Evolutionary conservation across 495 filamentous ascomycete genomes (phyloP).

Genomic region (Penicillium taxi): DNA sequence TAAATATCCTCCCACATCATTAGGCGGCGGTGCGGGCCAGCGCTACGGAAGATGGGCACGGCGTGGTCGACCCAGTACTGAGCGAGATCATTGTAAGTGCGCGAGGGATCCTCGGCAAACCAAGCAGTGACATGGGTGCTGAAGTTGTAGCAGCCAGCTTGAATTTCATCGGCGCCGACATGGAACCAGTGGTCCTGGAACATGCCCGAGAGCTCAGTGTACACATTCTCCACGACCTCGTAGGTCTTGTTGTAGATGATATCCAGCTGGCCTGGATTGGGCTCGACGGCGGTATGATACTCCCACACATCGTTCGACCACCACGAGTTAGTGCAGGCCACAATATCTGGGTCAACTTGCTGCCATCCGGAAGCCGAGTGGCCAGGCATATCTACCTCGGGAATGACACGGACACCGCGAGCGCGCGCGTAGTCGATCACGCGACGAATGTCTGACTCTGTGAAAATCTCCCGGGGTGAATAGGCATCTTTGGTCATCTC

Average conservation of each 20-base stretch:
- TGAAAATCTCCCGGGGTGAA: slow-evolving; percentile 38
- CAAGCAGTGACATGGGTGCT: slow-evolving; percentile 37
- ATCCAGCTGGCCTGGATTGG: slow-evolving; percentile 50
- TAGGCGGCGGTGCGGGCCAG: slow-evolving; percentile 33
- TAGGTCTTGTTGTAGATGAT: slow-evolving; percentile 49
- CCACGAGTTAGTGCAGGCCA: slow-evolving; percentile 47
- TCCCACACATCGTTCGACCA: slow-evolving; percentile 49
- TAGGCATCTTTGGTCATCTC: slow-evolving; percentile 49
- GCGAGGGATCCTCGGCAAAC: slow-evolving; percentile 42
- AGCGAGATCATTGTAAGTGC: slow-evolving; percentile 44
- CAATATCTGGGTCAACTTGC: slow-evolving; percentile 44
- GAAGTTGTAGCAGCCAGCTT: slow-evolving; percentile 48
- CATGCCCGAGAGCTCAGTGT: slow-evolving; percentile 43
- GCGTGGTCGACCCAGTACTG: slow-evolving; percentile 51
- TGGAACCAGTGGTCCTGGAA: slow-evolving; percentile 50
- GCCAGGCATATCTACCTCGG: slow-evolving; percentile 47
- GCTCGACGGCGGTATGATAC: slow-evolving; percentile 48
- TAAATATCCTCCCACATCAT: slow-evolving; percentile 53
- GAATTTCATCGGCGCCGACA: slow-evolving; percentile 47
- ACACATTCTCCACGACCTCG: slow-evolving; percentile 43
- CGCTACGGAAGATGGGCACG: slow-evolving; percentile 43
- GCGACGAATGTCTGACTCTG: slow-evolving; percentile 30
- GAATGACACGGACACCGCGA: slow-evolving; percentile 42
- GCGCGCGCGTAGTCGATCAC: slow-evolving; percentile 40
- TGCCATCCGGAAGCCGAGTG: slow-evolving; percentile 47